phyloP scores from a whole-genome alignment of 441 rosid genomes.

The Syzygium syzygioides region DNA sequence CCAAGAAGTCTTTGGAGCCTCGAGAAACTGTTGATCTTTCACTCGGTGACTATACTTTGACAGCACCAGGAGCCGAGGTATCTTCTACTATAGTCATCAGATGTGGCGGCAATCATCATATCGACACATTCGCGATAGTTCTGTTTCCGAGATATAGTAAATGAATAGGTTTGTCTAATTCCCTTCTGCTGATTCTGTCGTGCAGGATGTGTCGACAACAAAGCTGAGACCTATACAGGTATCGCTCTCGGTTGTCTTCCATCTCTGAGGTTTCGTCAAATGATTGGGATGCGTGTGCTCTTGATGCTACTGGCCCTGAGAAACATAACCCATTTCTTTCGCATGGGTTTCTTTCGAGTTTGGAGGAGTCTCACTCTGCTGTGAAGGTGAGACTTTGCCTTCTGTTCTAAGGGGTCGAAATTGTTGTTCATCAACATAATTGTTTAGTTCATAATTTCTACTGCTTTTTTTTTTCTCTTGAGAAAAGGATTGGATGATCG shows the following conservation, averaged over 20 bases:
- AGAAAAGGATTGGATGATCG: background rate
- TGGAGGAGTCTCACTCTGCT: slow-evolving; percentile 72
- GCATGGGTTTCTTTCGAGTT: slow-evolving; percentile 76
- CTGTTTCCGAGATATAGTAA: background rate
- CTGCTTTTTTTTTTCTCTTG: background rate
- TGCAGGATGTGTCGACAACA: slow-evolving; percentile 31
- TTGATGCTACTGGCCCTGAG: slow-evolving; percentile 62
- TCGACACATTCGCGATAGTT: background rate
- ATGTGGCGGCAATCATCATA: background rate
- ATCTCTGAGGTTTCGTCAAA: slow-evolving; percentile 52
- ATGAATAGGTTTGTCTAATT: background rate
- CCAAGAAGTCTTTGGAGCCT: no score
- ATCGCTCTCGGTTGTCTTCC: slow-evolving; percentile 58
- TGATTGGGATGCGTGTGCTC: slow-evolving; percentile 84
- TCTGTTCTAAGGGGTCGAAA: background rate
- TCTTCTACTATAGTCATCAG: slow-evolving; percentile 12
- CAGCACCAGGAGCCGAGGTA: slow-evolving; percentile 52
- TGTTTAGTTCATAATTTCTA: background rate
- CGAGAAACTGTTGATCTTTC: slow-evolving; percentile 36
- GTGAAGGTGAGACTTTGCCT: slow-evolving; percentile 39
- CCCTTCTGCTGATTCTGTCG: background rate
- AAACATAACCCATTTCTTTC: slow-evolving; percentile 75
- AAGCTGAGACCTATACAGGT: slow-evolving; percentile 26
- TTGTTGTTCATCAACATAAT: background rate
- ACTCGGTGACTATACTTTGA: slow-evolving; percentile 40